phyloP scores from a whole-genome alignment of 2,329 filamentous ascomycete genomes.

The Aspergillus neoniger region DNA sequence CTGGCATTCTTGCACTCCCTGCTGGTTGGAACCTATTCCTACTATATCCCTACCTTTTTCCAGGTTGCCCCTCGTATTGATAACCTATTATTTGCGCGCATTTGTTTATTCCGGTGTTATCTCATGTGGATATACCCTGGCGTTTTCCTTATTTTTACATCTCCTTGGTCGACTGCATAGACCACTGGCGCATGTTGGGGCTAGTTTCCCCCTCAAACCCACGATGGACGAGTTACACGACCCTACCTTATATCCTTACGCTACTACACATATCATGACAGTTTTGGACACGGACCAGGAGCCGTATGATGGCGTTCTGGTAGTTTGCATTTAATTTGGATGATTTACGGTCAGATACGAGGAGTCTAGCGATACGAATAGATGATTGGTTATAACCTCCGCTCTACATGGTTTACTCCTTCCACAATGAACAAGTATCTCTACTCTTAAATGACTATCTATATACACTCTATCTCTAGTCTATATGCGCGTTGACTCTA shows the following conservation, averaged over 20 bases:
- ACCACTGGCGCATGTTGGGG: not conserved
- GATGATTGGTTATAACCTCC: not conserved
- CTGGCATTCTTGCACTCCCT: not conserved
- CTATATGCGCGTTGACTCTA: not conserved
- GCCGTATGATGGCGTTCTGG: not conserved
- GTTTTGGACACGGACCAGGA: not conserved
- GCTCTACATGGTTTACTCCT: not conserved
- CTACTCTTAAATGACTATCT: not conserved
- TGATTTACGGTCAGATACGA: not conserved
- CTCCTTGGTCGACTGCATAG: not conserved
- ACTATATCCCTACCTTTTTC: not conserved
- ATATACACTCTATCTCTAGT: not conserved
- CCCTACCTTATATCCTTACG: not conserved
- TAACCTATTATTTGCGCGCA: not conserved
- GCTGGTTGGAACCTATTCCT: conserved; percentile 1
- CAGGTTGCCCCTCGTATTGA: not conserved
- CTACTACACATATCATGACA: not conserved
- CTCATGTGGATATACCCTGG: conserved; percentile 6
- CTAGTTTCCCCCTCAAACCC: not conserved
- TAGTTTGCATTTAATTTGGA: not conserved
- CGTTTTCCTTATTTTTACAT: not conserved
- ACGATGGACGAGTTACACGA: conserved; percentile 10
- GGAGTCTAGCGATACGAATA: not conserved
- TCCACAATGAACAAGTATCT: not conserved
- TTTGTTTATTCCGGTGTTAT: not conserved